Evolutionary conservation across 1,284 basidiomycete species (phyloP).

Genomic region (Ustilago bromivora): DNA sequence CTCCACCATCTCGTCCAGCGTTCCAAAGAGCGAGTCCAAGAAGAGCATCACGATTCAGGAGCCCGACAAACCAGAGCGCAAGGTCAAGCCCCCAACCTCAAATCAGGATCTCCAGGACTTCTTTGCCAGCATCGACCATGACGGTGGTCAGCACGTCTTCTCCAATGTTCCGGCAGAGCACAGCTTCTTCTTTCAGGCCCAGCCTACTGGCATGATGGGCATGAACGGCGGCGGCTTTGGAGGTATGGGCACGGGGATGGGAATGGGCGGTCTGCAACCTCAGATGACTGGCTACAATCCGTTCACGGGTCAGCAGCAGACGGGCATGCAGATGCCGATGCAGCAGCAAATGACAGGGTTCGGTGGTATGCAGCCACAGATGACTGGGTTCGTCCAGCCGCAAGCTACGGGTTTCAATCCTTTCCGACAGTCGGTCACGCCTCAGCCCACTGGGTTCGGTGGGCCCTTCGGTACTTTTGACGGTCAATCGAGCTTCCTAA

Average conservation of each 20-base stretch:
- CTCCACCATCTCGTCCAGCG: constrained; percentile 19
- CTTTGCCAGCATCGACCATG: constrained; percentile 88
- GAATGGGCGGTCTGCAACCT: constrained; percentile 64
- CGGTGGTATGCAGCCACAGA: constrained; percentile 66
- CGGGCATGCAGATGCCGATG: constrained; percentile 67
- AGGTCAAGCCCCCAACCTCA: constrained; percentile 53
- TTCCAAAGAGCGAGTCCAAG: constrained; percentile 50
- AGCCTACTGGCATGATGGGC: constrained; percentile 58
- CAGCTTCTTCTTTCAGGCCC: constrained; percentile 50
- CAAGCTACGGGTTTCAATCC: constrained; percentile 82
- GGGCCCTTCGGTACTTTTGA: constrained; percentile 42
- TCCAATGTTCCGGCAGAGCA: constrained; percentile 69
- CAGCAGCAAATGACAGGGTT: constrained; percentile 76
- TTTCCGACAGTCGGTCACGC: constrained; percentile 73
- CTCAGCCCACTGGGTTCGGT: constrained; percentile 60
- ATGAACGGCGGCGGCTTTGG: constrained; percentile 34
- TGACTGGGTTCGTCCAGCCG: constrained; percentile 74
- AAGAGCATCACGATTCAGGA: constrained; percentile 57
- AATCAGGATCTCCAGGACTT: constrained; percentile 80
- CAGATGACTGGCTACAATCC: constrained; percentile 72
- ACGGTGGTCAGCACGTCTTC: constrained; percentile 80
- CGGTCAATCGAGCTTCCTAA: constrained; percentile 30
- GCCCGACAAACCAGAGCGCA: constrained; percentile 50
- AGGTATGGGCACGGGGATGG: constrained; percentile 71
- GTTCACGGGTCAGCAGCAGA: constrained; percentile 62